Conservation (phyloP, 768 basidiomycete genomes). For the Pholiota molesta region DNA sequence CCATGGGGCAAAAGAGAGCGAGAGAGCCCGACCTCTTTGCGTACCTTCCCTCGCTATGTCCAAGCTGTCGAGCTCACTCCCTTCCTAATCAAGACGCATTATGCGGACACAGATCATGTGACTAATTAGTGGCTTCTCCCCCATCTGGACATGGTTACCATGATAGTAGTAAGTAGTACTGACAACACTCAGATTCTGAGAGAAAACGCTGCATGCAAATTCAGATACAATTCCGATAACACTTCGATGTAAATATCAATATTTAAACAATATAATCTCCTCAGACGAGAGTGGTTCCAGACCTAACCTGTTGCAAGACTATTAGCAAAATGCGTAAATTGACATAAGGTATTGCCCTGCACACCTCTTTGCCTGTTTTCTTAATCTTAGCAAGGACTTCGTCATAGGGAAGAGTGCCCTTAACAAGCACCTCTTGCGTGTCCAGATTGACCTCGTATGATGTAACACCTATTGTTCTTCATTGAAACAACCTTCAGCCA, state of each 20-base stretch:
- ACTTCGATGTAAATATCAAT: not conserved
- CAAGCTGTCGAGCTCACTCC: not conserved
- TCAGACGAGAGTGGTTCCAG: constrained; percentile 48
- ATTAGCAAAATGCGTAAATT: not conserved
- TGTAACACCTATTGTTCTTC: constrained; percentile 47
- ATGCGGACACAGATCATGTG: not conserved
- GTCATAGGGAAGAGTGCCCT: constrained; percentile 61
- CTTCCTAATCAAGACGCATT: not conserved
- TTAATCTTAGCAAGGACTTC: constrained; percentile 71
- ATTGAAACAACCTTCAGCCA: not conserved
- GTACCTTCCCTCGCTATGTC: not conserved
- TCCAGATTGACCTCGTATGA: constrained; percentile 65
- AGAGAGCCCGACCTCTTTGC: not conserved
- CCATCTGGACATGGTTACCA: not conserved
- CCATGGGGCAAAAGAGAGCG: constrained; percentile 46
- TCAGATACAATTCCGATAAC: not conserved
- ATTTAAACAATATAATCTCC: not conserved
- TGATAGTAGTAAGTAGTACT: not conserved
- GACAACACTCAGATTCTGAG: not conserved
- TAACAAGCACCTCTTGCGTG: constrained; percentile 75
- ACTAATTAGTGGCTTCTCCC: not conserved
- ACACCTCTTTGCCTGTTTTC: constrained; percentile 92
- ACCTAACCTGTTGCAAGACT: constrained; percentile 31
- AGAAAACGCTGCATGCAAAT: not conserved
- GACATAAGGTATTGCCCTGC: constrained; percentile 14